Evolutionary conservation across 306 rosid species (phyloP), one percentile per base, ranked within the genome.

Genomic region (Casuarina cunninghamiana): DNA sequence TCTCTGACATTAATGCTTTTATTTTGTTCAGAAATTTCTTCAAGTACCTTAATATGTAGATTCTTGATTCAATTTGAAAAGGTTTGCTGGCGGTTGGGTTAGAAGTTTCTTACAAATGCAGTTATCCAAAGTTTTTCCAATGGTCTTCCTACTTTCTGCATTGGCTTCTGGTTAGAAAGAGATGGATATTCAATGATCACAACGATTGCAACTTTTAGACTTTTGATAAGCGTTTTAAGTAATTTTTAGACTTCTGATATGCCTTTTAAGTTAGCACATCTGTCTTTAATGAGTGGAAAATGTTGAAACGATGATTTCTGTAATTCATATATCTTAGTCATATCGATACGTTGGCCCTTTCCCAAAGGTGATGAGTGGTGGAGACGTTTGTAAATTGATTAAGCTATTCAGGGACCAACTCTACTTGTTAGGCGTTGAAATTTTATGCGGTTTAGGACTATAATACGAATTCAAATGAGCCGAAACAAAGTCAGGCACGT

Each of bases 341-440:
- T 35, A 41, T 17, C 71, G 42, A 66, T 42, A 66, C 48, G 42
- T 4, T 3, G 35, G 2, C 38, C 15, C 2, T 68, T 74, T 45
- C 71, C 7, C 32, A 16, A 42, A 35, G 46, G 63, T 17, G 44
- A 26, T 49, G 51, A 68, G 41, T 49, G 8, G 71, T 75, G n/a
- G 83, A 46, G 54, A 72, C 21, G 16, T 77, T 81, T 16, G 83
- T 84, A 32, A 82, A 46, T 51, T 81, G 83, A 38, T 75, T 75
- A 32, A 82, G 83, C 85, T 77, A 82, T 71, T 77, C 83, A 57
- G 84, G 83, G 75, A 82, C 77, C 63, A 82, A 61, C 61, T 13
- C 75, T 75, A 79, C 86, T 67, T 87, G 87, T 61, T 75, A 77
- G 75, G 80, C 69, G 37, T 82, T 71, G 82, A 37, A 72, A 69